Base-by-base conservation (phyloP, 441 rosid species). In the Mallotus repandus region DNA sequence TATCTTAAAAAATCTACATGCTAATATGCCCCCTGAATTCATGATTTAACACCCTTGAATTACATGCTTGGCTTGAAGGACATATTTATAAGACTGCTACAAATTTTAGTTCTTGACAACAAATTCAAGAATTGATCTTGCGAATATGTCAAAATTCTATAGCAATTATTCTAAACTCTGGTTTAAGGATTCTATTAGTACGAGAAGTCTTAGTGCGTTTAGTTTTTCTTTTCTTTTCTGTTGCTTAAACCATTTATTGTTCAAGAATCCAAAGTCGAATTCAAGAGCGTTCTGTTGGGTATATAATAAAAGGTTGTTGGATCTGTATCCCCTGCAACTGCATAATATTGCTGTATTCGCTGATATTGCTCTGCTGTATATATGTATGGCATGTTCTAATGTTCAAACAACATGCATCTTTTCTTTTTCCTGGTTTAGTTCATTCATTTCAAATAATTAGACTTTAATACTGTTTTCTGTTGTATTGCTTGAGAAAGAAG, bases 1-100 rank as follows among this genome's bases (percentile, higher is more conserved):
- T 13, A 7, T 38, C 11, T 19, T 64, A 21, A 13, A 41, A 29
- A 38, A 38, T 38, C 5, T 2, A 4, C 41, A 38, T 38, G 41
- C 41, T 21, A 32, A 35, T 56, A 2, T 18, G 60, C 25, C 12
- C 52, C 59, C 32, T 21, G 14, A 48, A 12, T 61, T 54, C 35
- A 61, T 50, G 35, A 57, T 41, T 72, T 63, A 8, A 53, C 69
- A 66, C 58, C 59, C 49, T 14, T 35, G 12, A 53, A 19, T 63
- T 4, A 15, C 52, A 18, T 11, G 5, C 52, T 67, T 59, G 73
- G 41, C 50, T 68, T 21, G 8, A 15, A 41, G 59, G 43, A 55
- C 46, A 1, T 2, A 55, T 1, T 6, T 19, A 2, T 19, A 50
- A 50, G 54, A 50, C 16, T 11, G 18, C 54, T 38, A 14, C 49